Evolutionary conservation across 2,329 filamentous ascomycete species (phyloP), one percentile per base, ranked within the genome.

Genomic region (Microdochium bolleyi): DNA sequence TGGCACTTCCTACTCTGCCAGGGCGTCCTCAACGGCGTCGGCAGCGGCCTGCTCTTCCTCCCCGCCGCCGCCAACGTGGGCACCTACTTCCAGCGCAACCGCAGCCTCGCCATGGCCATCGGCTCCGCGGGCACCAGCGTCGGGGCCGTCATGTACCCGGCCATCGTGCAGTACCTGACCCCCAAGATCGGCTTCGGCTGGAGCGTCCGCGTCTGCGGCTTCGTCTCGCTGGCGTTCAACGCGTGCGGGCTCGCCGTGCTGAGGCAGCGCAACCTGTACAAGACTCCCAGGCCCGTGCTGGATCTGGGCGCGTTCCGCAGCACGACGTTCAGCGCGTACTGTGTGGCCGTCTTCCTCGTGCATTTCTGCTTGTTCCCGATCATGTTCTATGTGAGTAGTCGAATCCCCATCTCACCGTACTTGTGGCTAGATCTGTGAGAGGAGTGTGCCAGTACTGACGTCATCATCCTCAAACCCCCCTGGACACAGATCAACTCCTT

Each of bases 151-250:
- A 58, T 75, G 11, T 73, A 72, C 52, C 70, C 72, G 1, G 66
- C 76, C 49, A 62, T 74, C 30, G 73, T 76, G 60, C 62, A 64
- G 24, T 55, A 64, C n/a, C 61, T 74, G 2, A 66, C 74, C 57
- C 64, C 63, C 13, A 53, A 54, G 16, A 63, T 80, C 41, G 77
- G 78, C 5, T 81, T 79, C 58, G 65, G 67, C 50, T 82, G 78
- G 78, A 71, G 76, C 4, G 70, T 69, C 3, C 65, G 73, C 3
- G 62, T 72, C 37, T 66, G 76, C 30, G 73, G 65, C 22, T 73
- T 75, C 53, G 60, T 72, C 30, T 61, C 73, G 2, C 60, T 66
- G 22, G 64, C 41, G n/a, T 8, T 46, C 14, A 22, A 13, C 21
- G 16, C 19, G n/a, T 46, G 41, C 21, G 41, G 41, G 9, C 41